Evolutionary conservation across 2,329 filamentous ascomycete species (phyloP).

Genomic region (Cladosporium sphaerospermum): DNA sequence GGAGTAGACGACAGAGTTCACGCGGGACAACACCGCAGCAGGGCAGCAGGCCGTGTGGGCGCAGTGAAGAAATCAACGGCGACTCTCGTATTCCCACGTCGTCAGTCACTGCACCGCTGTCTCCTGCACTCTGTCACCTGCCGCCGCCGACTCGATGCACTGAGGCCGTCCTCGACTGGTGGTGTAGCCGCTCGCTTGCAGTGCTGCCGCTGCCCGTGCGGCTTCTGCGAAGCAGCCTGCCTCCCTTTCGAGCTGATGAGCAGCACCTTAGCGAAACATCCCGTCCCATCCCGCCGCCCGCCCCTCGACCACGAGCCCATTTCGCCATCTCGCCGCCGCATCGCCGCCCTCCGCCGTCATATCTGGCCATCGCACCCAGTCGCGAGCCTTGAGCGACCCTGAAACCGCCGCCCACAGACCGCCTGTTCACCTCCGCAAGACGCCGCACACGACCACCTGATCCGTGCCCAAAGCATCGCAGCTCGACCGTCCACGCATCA

Average conservation of each 20-base stretch:
- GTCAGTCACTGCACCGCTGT: not conserved
- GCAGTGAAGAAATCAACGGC: not conserved
- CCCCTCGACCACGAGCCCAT: not conserved
- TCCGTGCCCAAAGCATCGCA: slow-evolving; percentile 7
- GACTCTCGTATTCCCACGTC: not conserved
- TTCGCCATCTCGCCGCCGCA: not conserved
- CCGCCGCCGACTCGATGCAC: not conserved
- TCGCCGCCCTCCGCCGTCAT: not conserved
- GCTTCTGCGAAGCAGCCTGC: slow-evolving; percentile 3
- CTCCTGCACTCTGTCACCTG: not conserved
- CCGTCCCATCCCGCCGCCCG: not conserved
- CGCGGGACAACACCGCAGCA: not conserved
- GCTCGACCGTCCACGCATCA: slow-evolving; percentile 1
- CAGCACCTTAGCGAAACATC: too few relatives aligned
- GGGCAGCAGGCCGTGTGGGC: not conserved
- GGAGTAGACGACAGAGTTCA: not conserved
- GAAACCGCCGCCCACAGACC: not conserved
- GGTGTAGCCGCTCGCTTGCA: slow-evolving; percentile 1
- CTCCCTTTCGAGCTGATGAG: not conserved
- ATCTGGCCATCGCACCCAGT: not conserved
- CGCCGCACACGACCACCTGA: slow-evolving; percentile 6
- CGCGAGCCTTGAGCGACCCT: not conserved
- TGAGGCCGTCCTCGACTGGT: slow-evolving; percentile 2
- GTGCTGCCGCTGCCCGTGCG: slow-evolving; percentile 3
- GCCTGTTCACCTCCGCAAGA: not conserved